Evolutionary conservation across 352 stramenopile species (phyloP), one percentile per base, ranked within the genome.

Genomic region (Blastocystis hominis): DNA sequence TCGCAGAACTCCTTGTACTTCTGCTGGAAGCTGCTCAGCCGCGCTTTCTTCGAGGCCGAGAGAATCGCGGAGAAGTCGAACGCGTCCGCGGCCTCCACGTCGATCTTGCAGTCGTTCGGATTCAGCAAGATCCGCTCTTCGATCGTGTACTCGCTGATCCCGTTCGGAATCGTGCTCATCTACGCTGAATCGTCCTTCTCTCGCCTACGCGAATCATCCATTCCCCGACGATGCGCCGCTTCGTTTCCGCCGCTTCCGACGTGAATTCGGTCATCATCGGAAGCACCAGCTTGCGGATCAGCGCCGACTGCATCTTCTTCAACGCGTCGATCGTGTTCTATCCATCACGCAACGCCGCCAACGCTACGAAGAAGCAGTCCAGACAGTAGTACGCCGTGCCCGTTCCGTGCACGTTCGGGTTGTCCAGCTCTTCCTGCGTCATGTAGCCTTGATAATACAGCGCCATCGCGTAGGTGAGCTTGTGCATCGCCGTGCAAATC

Each of bases 401-500:
- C 40, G 72, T 68, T 2, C 72, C 72, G 46, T 84, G 72, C 2
- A 69, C 24, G 34, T 36, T 17, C 34, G 40, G 38, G 46, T 84
- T 46, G 24, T 64, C 72, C 72, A 84, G 50, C 56, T 84, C 2
- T 36, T 84, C 72, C n/a, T 44, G 1, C 30, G 72, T 55, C 72
- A 84, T 84, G 56, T 84, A 84, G 56, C 72, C 36, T 20, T 84
- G 15, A 47, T 66, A 84, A 40, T 66, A 84, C 3, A 84, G 50
- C 7, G 72, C 72, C 50, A 36, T 17, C 34, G n/a, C 30, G 56
- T 69, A 84, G 56, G 17, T 42, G 30, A 84, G 50, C 17, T 84
- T 20, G 1, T 9, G 40, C 72, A 84, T 84, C 20, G 53, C 55
- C 40, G 59, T 50, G 3, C 46, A 17, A 15, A 53, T 13, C 24